Evolutionary conservation across 192 early-diverging fungal genomes (phyloP).

Genomic region (Rhizoclosmatium globosum): DNA sequence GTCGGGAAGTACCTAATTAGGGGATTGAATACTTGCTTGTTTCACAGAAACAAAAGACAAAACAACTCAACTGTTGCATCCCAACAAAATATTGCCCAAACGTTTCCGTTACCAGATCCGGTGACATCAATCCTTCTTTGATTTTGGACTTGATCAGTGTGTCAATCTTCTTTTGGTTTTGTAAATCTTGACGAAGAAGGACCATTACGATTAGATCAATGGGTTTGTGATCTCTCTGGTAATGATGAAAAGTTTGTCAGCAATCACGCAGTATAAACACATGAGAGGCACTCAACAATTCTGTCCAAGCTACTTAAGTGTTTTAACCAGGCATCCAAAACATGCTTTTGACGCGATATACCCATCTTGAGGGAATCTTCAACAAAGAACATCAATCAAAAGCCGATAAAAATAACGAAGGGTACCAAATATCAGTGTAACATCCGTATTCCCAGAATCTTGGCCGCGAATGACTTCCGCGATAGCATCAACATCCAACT

Average conservation of each 20-base stretch:
- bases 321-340: slow-evolving; percentile 30
- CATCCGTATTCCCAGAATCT: not conserved
- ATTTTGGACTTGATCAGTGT: slow-evolving; percentile 2
- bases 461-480: not conserved
- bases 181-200: slow-evolving; percentile 11
- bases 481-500: slow-evolving; percentile 25
- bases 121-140: not conserved
- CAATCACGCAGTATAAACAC: no score
- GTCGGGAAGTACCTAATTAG: slow-evolving; percentile 18
- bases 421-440: slow-evolving; percentile 19
- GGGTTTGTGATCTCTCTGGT: slow-evolving; percentile 14
- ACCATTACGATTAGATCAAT: slow-evolving; percentile 32
- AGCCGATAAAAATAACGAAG: not conserved
- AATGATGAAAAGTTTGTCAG: not conserved
- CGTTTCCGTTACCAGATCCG: not conserved
- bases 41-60: not conserved
- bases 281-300: no score
- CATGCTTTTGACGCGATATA: slow-evolving; percentile 23
- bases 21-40: not conserved
- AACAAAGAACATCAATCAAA: not conserved
- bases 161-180: slow-evolving; percentile 27
- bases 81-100: slow-evolving; percentile 17
- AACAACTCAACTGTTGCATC: slow-evolving; percentile 17
- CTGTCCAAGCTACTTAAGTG: no score
- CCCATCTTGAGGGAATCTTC: slow-evolving; percentile 23